Conservation (phyloP, 1,284 basidiomycete genomes). For the Trichosporon sp. region DNA sequence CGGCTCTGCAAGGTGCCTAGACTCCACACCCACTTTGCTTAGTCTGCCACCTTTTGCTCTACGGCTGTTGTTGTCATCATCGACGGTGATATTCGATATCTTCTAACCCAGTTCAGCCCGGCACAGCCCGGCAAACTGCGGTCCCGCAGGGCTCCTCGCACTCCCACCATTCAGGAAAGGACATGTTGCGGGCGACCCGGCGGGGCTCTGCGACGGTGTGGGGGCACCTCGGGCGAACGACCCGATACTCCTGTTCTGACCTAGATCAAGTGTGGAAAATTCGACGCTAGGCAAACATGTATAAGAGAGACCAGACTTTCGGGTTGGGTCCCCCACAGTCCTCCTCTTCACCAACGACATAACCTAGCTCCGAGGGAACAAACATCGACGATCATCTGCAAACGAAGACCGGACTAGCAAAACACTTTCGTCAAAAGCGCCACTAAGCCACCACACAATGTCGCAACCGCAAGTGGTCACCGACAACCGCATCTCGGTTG, state of each 20-base stretch:
- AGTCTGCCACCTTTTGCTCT: neutral
- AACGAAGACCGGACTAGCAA: no score
- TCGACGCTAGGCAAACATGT: neutral
- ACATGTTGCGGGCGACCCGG: neutral
- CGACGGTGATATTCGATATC: neutral
- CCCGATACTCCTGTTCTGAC: neutral
- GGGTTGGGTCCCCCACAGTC: neutral
- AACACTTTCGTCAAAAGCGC: neutral
- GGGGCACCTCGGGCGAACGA: neutral
- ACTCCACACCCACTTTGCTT: neutral
- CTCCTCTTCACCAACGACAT: neutral
- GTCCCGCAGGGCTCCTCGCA: neutral
- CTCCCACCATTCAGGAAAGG: neutral
- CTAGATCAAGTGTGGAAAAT: neutral
- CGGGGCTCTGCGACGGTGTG: neutral
- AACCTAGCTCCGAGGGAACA: neutral
- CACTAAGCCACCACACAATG: neutral
- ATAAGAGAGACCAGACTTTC: neutral
- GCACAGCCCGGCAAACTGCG: neutral
- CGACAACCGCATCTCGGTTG: constrained; percentile 1
- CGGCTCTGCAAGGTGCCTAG: neutral
- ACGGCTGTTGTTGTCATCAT: neutral
- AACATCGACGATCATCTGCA: neutral
- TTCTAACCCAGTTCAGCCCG: neutral
- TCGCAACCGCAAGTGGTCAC: neutral